Percentiles rank a stretch among this genome's conserved stretches.
These are phyloP conservation scores for Pyrrhoderma lamaoense DNA, from an alignment of 1,284 basidiomycete species.

Conservation along the genomic window DNA sequence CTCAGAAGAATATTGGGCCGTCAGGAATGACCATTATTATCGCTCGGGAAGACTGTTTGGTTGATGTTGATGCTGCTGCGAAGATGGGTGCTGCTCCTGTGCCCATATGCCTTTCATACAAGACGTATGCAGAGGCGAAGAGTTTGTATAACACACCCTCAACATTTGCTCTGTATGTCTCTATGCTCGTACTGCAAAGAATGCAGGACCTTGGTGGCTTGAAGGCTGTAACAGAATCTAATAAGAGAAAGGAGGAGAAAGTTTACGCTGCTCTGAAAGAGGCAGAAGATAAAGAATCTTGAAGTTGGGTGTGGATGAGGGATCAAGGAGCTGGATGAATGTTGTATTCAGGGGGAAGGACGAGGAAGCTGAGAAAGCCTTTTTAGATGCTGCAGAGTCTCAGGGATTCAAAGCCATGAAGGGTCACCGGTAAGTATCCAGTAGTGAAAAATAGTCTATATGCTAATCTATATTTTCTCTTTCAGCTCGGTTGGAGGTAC, in stretches of 20 bases:
- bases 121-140: slow-evolving; percentile 70
- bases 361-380: slow-evolving; percentile 51
- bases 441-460: background rate
- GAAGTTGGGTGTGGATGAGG: slow-evolving; percentile 59
- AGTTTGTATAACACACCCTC: slow-evolving; percentile 96
- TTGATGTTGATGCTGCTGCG: slow-evolving; percentile 78
- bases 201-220: slow-evolving; percentile 69
- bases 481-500: slow-evolving; percentile 58
- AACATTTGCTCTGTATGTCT: slow-evolving; percentile 88
- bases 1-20: slow-evolving; percentile 99
- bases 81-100: slow-evolving; percentile 69
- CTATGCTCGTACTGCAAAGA: slow-evolving; percentile 78
- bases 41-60: slow-evolving; percentile 87
- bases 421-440: slow-evolving; percentile 72
- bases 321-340: slow-evolving; percentile 89
- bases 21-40: slow-evolving; percentile 91
- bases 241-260: slow-evolving; percentile 65
- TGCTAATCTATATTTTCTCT: background rate
- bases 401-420: slow-evolving; percentile 80
- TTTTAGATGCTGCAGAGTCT: slow-evolving; percentile 73
- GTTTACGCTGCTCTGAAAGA: slow-evolving; percentile 68
- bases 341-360: slow-evolving; percentile 73
- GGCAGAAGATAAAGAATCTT: slow-evolving; percentile 63
- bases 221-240: slow-evolving; percentile 57
- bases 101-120: slow-evolving; percentile 81